Evolutionary conservation across 2,329 filamentous ascomycete species (phyloP), one percentile per base, ranked within the genome.

Genomic region (Cadophora sp.): DNA sequence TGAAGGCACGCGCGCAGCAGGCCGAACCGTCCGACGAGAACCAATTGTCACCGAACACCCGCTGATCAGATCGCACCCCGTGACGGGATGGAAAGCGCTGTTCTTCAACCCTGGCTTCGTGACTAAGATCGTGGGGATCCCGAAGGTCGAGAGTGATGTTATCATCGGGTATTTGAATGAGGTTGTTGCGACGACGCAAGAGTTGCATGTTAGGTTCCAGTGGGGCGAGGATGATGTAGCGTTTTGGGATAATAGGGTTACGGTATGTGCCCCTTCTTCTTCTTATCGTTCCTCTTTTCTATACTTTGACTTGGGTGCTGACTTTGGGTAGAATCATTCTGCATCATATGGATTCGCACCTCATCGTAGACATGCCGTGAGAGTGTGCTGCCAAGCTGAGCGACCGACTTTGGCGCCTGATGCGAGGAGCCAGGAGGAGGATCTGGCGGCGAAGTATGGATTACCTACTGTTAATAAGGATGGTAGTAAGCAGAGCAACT

Each of bases 201-300:
- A 94, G 76, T 82, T 90, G 67, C 90, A 93, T 72, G 89, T 86
- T 6, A 83, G 90, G 20, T 87, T 90, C 73, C 83, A 85, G 70
- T 91, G 89, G 89, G 81, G 83, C 51, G 84, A 86, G 69, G 83
- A 86, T 50, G 89, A 90, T 66, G 86, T 92, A 1, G 88, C 88
- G 0, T 83, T 91, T 66, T 91, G 89, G 89, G 89, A 91, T 74
- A 91, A 91, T 70, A 80, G 88, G 20, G 79, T 83, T 45, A 71
- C 59, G 33, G 61, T 72, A 74, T 73, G 79, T 75, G 24, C 45
- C n/a, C n/a, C n/a, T n/a, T n/a, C n/a, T n/a, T n/a, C 13, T 41
- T 43, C 27, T 20, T 48, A 27, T 1, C 27, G 6, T 30, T 6
- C n/a, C 20, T 51, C 27, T 16, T 39, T 7, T 56, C 18, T n/a